phyloP scores from a whole-genome alignment of 176 grass and related monocot species.

The Oryza australiensis region DNA sequence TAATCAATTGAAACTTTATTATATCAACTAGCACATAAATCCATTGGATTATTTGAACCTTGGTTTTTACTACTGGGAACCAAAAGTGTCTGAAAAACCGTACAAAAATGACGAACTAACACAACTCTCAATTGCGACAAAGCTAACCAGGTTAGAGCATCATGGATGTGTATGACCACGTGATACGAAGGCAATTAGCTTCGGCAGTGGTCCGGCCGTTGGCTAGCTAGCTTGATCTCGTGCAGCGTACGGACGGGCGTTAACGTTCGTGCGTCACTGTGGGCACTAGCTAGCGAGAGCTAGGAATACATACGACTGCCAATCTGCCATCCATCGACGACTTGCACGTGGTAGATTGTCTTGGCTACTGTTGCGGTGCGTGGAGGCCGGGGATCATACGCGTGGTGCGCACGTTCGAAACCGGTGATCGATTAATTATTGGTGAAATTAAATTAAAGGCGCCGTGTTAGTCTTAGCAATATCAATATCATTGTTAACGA shows the following conservation, averaged over 20 bases:
- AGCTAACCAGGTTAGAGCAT: not conserved
- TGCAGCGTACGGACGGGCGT: not conserved
- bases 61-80: not conserved
- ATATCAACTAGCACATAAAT: no score
- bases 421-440: not conserved
- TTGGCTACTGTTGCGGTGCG: not conserved
- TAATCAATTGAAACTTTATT: not conserved
- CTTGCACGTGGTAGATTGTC: not conserved
- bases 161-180: not conserved
- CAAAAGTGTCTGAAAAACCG: not conserved
- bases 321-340: not conserved
- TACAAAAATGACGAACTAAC: not conserved
- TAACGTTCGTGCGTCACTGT: not conserved
- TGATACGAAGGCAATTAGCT: not conserved
- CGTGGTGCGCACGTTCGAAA: not conserved
- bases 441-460: not conserved
- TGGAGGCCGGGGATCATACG: not conserved
- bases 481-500: not conserved
- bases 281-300: not conserved
- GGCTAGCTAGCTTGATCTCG: not conserved
- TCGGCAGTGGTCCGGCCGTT: not conserved
- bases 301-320: no score
- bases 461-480: not conserved
- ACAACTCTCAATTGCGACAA: no score
- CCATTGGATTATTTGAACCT: not conserved